Conservation (phyloP, 768 basidiomycete genomes). For the Mycena galericulata region DNA sequence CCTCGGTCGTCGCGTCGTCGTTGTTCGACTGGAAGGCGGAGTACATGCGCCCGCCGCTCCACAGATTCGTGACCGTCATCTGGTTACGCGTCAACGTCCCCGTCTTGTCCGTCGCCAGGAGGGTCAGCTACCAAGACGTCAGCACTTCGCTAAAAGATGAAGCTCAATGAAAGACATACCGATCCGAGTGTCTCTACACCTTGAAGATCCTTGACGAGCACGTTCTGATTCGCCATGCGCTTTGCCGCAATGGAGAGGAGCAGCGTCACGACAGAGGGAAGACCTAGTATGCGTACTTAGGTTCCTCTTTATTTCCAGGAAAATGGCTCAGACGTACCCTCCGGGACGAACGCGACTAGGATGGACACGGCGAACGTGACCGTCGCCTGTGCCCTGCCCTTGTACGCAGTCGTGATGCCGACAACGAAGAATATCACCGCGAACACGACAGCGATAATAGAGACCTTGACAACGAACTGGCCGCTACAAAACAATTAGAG, state of each 20-base stretch:
- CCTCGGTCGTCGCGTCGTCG: conserved; percentile 63
- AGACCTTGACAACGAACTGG: conserved; percentile 73
- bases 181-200: conserved; percentile 75
- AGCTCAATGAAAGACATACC: conserved; percentile 42
- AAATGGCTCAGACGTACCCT: conserved; percentile 26
- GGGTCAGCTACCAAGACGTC: conserved; percentile 59
- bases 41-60: conserved; percentile 73
- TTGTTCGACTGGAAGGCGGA: conserved; percentile 81
- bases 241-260: conserved; percentile 77
- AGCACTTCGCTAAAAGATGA: conserved; percentile 56
- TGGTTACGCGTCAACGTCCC: conserved; percentile 79
- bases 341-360: conserved; percentile 63
- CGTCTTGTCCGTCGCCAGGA: conserved; percentile 79
- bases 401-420: conserved; percentile 75
- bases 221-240: conserved; percentile 77
- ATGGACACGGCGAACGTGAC: conserved; percentile 68
- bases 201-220: conserved; percentile 80
- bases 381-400: conserved; percentile 67
- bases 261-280: conserved; percentile 76
- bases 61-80: conserved; percentile 80
- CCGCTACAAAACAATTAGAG: conserved; percentile 49
- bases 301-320: conserved; percentile 43
- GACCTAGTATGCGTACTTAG: conserved; percentile 64
- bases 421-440: conserved; percentile 75
- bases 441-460: conserved; percentile 69